Conservation (phyloP, 1,284 basidiomycete genomes). For the Ganoderma multipileum region DNA sequence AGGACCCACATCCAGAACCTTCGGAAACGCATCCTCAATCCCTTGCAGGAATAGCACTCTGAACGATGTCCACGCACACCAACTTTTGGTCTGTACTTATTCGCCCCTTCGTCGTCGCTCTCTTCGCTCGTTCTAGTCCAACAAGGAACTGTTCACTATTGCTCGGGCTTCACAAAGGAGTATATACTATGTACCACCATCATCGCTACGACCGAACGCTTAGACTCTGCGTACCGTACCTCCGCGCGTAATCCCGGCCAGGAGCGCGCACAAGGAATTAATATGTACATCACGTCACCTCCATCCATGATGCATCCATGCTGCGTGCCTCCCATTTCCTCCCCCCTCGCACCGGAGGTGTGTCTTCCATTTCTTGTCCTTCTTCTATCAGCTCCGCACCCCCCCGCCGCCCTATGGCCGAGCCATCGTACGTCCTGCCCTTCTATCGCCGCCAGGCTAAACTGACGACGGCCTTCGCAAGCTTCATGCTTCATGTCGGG, state of each 20-base stretch:
- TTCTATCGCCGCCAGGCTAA: background rate
- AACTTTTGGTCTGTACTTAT: background rate
- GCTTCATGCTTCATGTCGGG: background rate
- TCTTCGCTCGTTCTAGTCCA: background rate
- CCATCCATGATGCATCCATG: background rate
- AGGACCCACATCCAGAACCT: background rate
- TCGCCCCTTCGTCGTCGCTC: slow-evolving; percentile 1
- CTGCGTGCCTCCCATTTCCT: background rate
- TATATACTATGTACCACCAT: slow-evolving; percentile 3
- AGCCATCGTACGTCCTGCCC: background rate
- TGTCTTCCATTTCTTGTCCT: background rate
- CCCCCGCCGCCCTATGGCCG: background rate
- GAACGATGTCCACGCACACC: background rate
- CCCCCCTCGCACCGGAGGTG: background rate
- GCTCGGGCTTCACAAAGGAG: background rate
- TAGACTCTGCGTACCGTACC: background rate
- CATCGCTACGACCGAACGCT: background rate
- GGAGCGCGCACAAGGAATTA: background rate
- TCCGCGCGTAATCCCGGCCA: background rate
- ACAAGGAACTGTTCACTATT: background rate
- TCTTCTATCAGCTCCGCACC: background rate
- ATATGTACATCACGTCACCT: slow-evolving; percentile 1
- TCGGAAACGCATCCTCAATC: background rate
- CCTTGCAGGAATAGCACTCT: background rate
- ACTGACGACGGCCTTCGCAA: background rate